phyloP scores from a whole-genome alignment of 1,284 basidiomycete species.

The Malassezia brasiliensis region DNA sequence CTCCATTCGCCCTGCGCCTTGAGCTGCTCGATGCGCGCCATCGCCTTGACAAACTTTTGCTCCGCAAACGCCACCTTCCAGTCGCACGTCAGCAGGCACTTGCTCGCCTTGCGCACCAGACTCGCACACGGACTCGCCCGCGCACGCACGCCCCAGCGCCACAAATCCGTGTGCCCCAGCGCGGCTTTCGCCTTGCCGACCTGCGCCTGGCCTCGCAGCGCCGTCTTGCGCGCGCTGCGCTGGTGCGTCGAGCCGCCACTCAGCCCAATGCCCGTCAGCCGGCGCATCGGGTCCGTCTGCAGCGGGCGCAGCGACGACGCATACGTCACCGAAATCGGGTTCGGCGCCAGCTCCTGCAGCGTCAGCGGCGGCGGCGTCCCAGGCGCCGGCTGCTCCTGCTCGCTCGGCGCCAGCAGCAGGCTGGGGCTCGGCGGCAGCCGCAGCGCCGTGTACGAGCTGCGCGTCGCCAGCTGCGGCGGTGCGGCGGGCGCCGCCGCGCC shows the following conservation, averaged over 20 bases:
- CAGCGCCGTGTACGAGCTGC: background rate
- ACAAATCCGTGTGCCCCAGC: slow-evolving; percentile 26
- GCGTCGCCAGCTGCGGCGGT: too few species aligned
- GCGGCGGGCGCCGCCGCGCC: too few species aligned
- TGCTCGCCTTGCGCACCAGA: slow-evolving; percentile 46
- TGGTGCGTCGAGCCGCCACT: slow-evolving; percentile 42
- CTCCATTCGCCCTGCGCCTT: slow-evolving; percentile 78
- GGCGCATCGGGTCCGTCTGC: slow-evolving; percentile 39
- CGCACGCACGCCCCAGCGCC: slow-evolving; percentile 41
- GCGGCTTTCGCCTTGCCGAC: slow-evolving; percentile 2
- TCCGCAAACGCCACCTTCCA: slow-evolving; percentile 46
- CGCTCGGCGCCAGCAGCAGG: background rate
- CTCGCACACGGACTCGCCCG: slow-evolving; percentile 38
- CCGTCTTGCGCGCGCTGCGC: slow-evolving; percentile 26
- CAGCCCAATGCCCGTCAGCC: slow-evolving; percentile 38
- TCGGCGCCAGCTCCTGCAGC: slow-evolving; percentile 35
- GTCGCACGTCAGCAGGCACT: slow-evolving; percentile 42
- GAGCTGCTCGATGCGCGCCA: slow-evolving; percentile 74
- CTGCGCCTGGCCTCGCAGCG: background rate
- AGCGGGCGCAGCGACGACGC: slow-evolving; percentile 43
- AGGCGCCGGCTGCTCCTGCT: slow-evolving; percentile 5
- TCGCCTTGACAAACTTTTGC: slow-evolving; percentile 56
- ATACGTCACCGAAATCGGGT: slow-evolving; percentile 44
- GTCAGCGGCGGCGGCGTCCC: slow-evolving; percentile 31
- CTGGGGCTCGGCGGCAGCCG: slow-evolving; percentile 14